These are phyloP conservation scores for Scedosporium apiospermum DNA, from an alignment of 2,329 filamentous ascomycete genomes.

Conservation along the genomic window DNA sequence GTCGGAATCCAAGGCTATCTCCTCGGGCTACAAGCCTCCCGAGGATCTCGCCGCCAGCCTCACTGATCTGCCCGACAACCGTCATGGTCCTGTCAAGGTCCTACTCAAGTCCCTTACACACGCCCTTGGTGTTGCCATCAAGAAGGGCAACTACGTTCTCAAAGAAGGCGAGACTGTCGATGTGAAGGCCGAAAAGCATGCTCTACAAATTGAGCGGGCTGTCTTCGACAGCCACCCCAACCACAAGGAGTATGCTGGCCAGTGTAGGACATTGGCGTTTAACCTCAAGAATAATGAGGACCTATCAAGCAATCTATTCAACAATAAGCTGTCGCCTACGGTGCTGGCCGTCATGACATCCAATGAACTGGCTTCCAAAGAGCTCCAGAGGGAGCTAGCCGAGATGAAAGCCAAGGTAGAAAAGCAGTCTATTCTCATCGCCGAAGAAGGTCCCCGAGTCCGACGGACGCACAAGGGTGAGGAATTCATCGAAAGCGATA, in stretches of 20 bases:
- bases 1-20: conserved; percentile 35
- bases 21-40: conserved; percentile 38
- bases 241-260: conserved; percentile 42
- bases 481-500: conserved; percentile 74
- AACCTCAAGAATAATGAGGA: conserved; percentile 86
- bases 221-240: conserved; percentile 46
- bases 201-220: conserved; percentile 71
- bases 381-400: conserved; percentile 69
- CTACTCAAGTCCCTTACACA: conserved; percentile 61
- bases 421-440: conserved; percentile 75
- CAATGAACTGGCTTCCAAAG: conserved; percentile 85
- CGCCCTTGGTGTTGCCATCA: conserved; percentile 57
- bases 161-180: conserved; percentile 55
- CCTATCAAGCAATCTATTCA: conserved; percentile 67
- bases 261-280: conserved; percentile 69
- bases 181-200: conserved; percentile 58
- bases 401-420: conserved; percentile 70
- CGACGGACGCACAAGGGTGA: conserved; percentile 92
- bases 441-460: conserved; percentile 67
- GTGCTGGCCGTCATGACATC: conserved; percentile 79
- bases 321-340: conserved; percentile 60
- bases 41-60: conserved; percentile 41
- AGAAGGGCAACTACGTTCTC: conserved; percentile 53
- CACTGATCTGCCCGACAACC: conserved; percentile 47
- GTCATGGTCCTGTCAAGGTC: conserved; percentile 60